Base-by-base conservation (phyloP, 441 rosid species). In the Gossypium trilobum region DNA sequence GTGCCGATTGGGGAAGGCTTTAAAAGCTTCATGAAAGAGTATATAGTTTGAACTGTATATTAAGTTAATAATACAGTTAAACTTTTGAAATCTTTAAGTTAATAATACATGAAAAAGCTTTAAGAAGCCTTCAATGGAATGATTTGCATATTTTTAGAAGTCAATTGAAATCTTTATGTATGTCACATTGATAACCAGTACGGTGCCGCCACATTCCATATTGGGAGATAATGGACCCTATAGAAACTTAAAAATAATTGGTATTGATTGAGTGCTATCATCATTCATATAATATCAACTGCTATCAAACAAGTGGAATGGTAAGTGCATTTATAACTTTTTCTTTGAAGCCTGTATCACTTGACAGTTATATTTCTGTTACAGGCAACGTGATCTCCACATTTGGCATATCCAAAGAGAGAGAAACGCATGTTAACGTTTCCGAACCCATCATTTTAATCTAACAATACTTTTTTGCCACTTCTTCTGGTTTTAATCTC, bases 11-110 rank as follows among this genome's bases (percentile, higher is more conserved):
- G 42, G 44, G 39, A 67, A 50, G 16, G 14, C 44, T 27, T 25
- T 67, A 66, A 51, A 66, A 66, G 57, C 70, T 66, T 66, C n/a
- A 48, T 14, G 22, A 60, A 65, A 65, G 70, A 50, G 25, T 50
- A 51, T 25, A 8, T 27, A 16, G 23, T 27, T 57, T 57, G 7
- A 48, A 31, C 29, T 16, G 72, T 68, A 68, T 27, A n/a, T 67
- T 67, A 66, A 66, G 71, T 66, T 65, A 42, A 66, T n/a, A 54
- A 8, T 22, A 14, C 56, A 46, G 20, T 48, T 66, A 46, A 66
- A 22, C 17, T 66, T 66, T 66, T 66, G 36, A 66, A 46, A 46
- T 46, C 39, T 46, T 42, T 65, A 44, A 39, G 46, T 39, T 39
- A 9, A 44, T 46, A 31, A 46, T 13, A 44, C 11, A 4, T 16